phyloP scores from a whole-genome alignment of 257 asterid species.

The Jaltomata sinuosa region DNA sequence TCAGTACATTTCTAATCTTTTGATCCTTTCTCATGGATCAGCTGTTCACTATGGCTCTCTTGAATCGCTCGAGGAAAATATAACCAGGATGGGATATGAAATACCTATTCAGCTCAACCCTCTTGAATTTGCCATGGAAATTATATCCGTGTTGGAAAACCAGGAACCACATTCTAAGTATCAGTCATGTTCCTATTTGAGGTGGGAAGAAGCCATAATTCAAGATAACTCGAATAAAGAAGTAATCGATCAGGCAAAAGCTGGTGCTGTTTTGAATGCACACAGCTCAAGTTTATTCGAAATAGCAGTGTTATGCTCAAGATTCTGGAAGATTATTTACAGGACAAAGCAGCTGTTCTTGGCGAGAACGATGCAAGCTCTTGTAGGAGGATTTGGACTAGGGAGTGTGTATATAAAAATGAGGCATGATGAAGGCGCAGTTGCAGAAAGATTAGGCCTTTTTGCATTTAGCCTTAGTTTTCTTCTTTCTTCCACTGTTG shows the following conservation, averaged over 20 bases:
- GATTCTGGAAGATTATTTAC: constrained; percentile 78
- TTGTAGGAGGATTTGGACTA: constrained; percentile 76
- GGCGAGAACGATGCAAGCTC: constrained; percentile 81
- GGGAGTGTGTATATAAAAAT: constrained; percentile 61
- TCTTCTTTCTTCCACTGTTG: constrained; percentile 86
- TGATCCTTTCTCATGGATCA: constrained; percentile 69
- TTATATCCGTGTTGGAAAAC: constrained; percentile 38
- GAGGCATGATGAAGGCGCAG: constrained; percentile 61
- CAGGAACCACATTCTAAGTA: constrained; percentile 22
- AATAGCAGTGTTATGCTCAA: constrained; percentile 42
- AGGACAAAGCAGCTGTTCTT: constrained; percentile 78
- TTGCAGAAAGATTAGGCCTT: constrained; percentile 67
- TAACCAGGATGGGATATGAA: constrained; percentile 32
- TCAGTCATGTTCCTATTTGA: constrained; percentile 12
- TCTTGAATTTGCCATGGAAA: constrained; percentile 78
- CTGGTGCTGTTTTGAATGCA: neutral
- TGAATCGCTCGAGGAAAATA: constrained; percentile 42
- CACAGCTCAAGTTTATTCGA: constrained; percentile 24
- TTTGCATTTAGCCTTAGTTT: constrained; percentile 81
- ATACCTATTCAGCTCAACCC: constrained; percentile 73
- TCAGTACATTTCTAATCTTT: constrained; percentile 45
- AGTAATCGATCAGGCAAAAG: neutral
- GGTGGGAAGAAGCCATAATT: constrained; percentile 10
- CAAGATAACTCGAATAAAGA: neutral
- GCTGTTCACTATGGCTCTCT: constrained; percentile 68